phyloP scores from a whole-genome alignment of 495 filamentous ascomycete species.

The Tuber microsphaerosporum region DNA sequence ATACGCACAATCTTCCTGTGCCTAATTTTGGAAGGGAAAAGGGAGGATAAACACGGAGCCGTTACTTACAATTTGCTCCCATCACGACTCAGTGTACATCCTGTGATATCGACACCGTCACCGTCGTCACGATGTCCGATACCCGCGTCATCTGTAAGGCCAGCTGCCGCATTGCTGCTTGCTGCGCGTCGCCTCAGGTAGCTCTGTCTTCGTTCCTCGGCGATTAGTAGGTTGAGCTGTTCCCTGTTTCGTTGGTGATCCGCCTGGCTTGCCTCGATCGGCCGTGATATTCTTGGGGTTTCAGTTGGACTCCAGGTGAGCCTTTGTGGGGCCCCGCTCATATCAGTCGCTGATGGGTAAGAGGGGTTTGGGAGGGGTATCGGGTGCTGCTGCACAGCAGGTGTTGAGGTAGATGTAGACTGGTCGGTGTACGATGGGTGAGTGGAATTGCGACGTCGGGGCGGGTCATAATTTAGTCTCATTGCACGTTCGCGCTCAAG shows the following conservation, averaged over 20 bases:
- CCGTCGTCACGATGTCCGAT: slow-evolving; percentile 25
- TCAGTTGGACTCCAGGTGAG: slow-evolving; percentile 25
- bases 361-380: slow-evolving; percentile 12
- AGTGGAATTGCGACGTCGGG: slow-evolving; percentile 38
- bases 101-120: slow-evolving; percentile 41
- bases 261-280: slow-evolving; percentile 26
- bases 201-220: slow-evolving; percentile 32
- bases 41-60: neutral
- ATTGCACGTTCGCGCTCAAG: slow-evolving; percentile 28
- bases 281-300: slow-evolving; percentile 25
- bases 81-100: slow-evolving; percentile 39
- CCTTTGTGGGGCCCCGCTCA: slow-evolving; percentile 16
- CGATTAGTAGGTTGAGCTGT: slow-evolving; percentile 32
- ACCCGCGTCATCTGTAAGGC: slow-evolving; percentile 19
- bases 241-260: slow-evolving; percentile 35
- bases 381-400: slow-evolving; percentile 12
- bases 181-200: slow-evolving; percentile 32
- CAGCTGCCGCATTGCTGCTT: slow-evolving; percentile 13
- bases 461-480: slow-evolving; percentile 36
- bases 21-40: neutral
- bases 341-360: slow-evolving; percentile 13
- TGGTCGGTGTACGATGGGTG: slow-evolving; percentile 39
- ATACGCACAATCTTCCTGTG: neutral
- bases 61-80: slow-evolving; percentile 40
- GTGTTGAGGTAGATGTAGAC: slow-evolving; percentile 24